Conservation (phyloP, 1,284 basidiomycete genomes). For the Inonotus obliquus region DNA sequence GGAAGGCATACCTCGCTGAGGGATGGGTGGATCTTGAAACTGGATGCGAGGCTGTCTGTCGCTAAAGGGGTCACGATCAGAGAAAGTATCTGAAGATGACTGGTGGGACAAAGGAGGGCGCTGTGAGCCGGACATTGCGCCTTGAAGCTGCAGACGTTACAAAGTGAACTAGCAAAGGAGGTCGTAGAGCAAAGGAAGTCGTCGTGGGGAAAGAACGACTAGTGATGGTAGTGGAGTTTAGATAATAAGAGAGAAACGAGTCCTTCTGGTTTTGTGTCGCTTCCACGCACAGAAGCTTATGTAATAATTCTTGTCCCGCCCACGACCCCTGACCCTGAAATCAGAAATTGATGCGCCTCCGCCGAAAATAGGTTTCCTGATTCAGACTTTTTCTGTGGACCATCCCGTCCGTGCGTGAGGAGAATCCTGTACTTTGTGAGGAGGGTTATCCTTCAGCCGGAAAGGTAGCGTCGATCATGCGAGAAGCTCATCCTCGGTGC, state of each 20-base stretch:
- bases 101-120: conserved; percentile 42
- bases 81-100: conserved; percentile 35
- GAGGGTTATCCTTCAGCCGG: too few species aligned
- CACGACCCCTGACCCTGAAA: too few species aligned
- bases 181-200: not conserved
- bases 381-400: too few species aligned
- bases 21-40: conserved; percentile 49
- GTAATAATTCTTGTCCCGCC: not conserved
- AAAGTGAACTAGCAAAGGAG: not conserved
- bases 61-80: conserved; percentile 56
- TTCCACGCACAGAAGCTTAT: not conserved
- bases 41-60: conserved; percentile 53
- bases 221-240: not conserved
- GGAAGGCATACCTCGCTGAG: conserved; percentile 32
- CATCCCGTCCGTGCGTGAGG: too few species aligned
- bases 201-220: not conserved
- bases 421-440: too few species aligned
- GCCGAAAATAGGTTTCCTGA: too few species aligned
- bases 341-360: too few species aligned
- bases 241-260: not conserved
- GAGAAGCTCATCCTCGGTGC: too few species aligned
- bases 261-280: not conserved
- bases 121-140: conserved; percentile 19
- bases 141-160: not conserved
- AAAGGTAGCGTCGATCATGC: too few species aligned